Conservation (phyloP, 164 flowering plant genomes). For the Akebia trifoliata region DNA sequence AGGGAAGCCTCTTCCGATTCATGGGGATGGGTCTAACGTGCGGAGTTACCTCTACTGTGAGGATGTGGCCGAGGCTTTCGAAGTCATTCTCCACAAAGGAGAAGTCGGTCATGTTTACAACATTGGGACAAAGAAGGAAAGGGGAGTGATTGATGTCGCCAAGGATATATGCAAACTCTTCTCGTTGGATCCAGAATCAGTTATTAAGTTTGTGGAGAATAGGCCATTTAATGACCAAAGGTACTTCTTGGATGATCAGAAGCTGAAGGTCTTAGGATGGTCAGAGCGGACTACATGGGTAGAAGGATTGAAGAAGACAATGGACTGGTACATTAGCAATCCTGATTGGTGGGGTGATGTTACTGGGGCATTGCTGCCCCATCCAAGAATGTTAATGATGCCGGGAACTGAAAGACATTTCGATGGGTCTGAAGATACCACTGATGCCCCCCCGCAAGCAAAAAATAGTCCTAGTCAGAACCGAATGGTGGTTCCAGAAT, state of each 20-base stretch:
- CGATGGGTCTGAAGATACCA: conserved; percentile 10
- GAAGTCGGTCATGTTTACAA: conserved; percentile 17
- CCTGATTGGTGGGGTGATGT: conserved; percentile 15
- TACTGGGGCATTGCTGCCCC: conserved; percentile 12
- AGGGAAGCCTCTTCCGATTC: conserved; percentile 12
- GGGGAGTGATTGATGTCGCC: conserved; percentile 12
- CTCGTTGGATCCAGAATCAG: conserved; percentile 9
- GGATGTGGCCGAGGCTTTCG: conserved; percentile 15
- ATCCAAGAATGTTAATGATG: conserved; percentile 15
- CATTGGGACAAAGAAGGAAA: conserved; percentile 12
- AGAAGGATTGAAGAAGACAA: conserved; percentile 11
- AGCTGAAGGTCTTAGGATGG: conserved; percentile 9
- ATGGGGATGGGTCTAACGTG: conserved; percentile 12
- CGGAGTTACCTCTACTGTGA: conserved; percentile 14
- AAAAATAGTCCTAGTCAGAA: conserved; percentile 3
- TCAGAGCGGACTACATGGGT: conserved; percentile 10
- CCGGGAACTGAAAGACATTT: conserved; percentile 15
- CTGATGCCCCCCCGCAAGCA: neutral
- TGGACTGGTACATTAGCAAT: conserved; percentile 12
- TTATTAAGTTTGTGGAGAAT: conserved; percentile 14
- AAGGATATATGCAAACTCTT: conserved; percentile 13
- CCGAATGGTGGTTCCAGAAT: conserved; percentile 10
- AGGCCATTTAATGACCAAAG: conserved; percentile 13
- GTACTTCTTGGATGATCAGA: conserved; percentile 17
- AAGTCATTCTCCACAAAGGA: conserved; percentile 10